Conservation (phyloP, 192 early-diverging fungal genomes). For the Backusella luteola region DNA sequence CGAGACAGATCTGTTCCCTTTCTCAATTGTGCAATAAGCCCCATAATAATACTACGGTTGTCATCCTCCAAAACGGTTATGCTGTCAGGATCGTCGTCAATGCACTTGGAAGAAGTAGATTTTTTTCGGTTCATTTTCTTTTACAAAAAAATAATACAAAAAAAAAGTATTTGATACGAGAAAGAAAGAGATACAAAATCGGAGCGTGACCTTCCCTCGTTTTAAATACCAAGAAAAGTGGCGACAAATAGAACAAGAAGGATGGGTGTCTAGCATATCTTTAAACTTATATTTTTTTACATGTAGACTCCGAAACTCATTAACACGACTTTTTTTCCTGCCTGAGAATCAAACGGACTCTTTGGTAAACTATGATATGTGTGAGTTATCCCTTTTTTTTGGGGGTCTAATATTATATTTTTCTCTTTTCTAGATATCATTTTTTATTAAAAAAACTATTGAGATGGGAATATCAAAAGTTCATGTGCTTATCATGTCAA, state of each 20-base stretch:
- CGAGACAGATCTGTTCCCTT: constrained; percentile 88
- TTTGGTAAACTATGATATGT: background rate
- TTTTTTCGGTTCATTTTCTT: constrained; percentile 1
- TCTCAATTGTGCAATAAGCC: constrained; percentile 84
- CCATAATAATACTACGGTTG: constrained; percentile 77
- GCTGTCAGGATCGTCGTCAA: constrained; percentile 44
- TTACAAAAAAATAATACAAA: background rate
- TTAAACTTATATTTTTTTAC: background rate
- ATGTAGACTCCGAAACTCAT: background rate
- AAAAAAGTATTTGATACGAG: background rate
- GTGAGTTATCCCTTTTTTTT: background rate
- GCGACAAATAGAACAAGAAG: background rate
- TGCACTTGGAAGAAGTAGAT: background rate
- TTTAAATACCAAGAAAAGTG: background rate
- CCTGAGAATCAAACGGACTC: background rate
- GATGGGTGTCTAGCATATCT: background rate
- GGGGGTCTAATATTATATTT: background rate
- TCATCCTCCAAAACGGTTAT: constrained; percentile 84
- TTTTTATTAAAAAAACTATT: background rate
- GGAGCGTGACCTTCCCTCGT: background rate
- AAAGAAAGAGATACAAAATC: background rate
- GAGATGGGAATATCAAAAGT: background rate
- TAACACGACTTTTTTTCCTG: background rate
- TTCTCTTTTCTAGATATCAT: background rate
- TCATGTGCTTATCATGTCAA: constrained; percentile 2